Evolutionary conservation across 139 green algal species (phyloP).

Genomic region (Nannochloris sp.): DNA sequence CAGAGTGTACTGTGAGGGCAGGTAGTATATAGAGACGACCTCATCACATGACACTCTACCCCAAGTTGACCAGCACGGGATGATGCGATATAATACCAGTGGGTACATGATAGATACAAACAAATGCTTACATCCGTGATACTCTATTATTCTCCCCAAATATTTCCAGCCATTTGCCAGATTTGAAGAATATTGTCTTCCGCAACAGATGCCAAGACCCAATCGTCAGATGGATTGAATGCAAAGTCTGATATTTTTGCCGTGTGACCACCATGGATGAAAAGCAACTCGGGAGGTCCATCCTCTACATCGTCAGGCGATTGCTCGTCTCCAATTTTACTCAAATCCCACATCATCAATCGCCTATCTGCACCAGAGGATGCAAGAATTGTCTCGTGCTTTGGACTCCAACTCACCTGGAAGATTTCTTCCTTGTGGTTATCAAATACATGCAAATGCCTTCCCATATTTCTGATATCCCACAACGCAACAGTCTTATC

Average conservation of each 20-base stretch:
- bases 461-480: conserved; percentile 85
- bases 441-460: conserved; percentile 86
- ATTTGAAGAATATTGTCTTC: conserved; percentile 99
- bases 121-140: not conserved
- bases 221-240: conserved; percentile 88
- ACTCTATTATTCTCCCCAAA: conserved; percentile 63
- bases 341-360: conserved; percentile 97
- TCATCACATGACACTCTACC: no score
- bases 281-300: conserved; percentile 90
- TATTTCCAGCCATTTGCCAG: conserved; percentile 91
- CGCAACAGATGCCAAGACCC: conserved; percentile 89
- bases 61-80: no score
- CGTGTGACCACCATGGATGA: conserved; percentile 91
- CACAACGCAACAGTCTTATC: conserved; percentile 92
- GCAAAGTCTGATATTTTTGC: conserved; percentile 90
- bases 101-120: no score
- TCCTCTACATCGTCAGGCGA: conserved; percentile 90
- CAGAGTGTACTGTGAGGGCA: no score
- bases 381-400: conserved; percentile 90
- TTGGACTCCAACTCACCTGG: conserved; percentile 87
- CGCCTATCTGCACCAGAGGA: conserved; percentile 90
- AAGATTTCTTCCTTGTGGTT: conserved; percentile 96
- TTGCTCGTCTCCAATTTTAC: conserved; percentile 89
- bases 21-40: no score
- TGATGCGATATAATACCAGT: no score